Evolutionary conservation across 805 yeast genomes (phyloP).

Genomic region (Suhomyces prunicola): DNA sequence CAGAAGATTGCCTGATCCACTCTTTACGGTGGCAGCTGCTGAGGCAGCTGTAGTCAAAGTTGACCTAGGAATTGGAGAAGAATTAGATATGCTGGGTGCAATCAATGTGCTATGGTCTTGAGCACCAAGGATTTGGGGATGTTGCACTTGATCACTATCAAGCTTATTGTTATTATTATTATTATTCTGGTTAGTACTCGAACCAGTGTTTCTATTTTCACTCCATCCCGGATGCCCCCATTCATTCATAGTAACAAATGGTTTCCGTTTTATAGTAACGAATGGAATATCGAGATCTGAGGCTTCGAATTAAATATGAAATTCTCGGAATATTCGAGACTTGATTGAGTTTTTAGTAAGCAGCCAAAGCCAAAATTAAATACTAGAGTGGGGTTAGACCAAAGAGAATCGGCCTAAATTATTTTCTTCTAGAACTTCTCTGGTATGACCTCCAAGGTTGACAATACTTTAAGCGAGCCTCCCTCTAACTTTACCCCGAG

Average conservation of each 20-base stretch:
- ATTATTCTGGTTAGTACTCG: not conserved
- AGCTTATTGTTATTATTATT: not conserved
- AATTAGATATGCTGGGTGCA: constrained; percentile 3
- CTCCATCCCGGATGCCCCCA: constrained; percentile 5
- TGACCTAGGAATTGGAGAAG: constrained; percentile 4
- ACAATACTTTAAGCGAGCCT: not conserved
- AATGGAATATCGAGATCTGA: not conserved
- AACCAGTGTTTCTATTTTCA: constrained; percentile 2
- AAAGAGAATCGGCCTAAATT: not conserved
- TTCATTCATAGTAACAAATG: constrained; percentile 2
- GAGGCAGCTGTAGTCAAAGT: constrained; percentile 4
- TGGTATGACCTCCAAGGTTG: not conserved
- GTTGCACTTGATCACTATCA: not conserved
- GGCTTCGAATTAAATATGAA: not conserved
- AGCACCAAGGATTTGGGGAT: not conserved
- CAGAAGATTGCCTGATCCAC: not conserved
- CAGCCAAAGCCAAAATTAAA: not conserved
- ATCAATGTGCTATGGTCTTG: not conserved
- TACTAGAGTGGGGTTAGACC: not conserved
- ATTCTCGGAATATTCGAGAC: not conserved
- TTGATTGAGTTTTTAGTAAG: not conserved
- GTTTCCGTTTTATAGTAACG: not conserved
- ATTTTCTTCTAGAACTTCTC: not conserved
- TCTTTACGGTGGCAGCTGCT: not conserved
- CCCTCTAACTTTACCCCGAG: not conserved